phyloP scores from a whole-genome alignment of 2,329 filamentous ascomycete species.

The Lanzia echinophila region DNA sequence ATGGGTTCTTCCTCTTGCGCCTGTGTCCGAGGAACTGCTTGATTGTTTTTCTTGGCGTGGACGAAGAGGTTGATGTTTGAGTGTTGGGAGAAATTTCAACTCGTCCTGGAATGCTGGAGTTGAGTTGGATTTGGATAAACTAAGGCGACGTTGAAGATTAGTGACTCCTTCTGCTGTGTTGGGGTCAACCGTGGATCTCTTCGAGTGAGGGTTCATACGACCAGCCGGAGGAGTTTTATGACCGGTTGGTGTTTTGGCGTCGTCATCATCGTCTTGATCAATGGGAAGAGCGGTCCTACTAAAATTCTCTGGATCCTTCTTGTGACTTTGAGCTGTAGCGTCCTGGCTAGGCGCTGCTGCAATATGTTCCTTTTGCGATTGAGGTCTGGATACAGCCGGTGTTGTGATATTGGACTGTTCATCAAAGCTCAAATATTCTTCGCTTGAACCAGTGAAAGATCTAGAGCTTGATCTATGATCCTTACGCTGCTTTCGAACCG shows the following conservation, averaged over 20 bases:
- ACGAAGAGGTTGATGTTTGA: constrained; percentile 35
- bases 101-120: constrained; percentile 14
- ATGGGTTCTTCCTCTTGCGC: not conserved
- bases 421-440: constrained; percentile 24
- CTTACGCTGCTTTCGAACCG: not conserved
- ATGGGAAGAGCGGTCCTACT: not conserved
- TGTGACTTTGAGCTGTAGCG: not conserved
- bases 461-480: constrained; percentile 11
- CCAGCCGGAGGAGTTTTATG: not conserved
- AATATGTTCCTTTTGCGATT: constrained; percentile 18
- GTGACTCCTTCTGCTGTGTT: constrained; percentile 5
- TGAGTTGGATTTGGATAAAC: constrained; percentile 19
- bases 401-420: constrained; percentile 26
- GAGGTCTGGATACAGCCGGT: constrained; percentile 23
- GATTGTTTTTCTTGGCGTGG: constrained; percentile 21
- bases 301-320: not conserved
- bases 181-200: constrained; percentile 11
- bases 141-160: constrained; percentile 7
- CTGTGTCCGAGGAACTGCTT: constrained; percentile 9
- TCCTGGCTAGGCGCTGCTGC: not conserved
- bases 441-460: constrained; percentile 24
- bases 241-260: not conserved
- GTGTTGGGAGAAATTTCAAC: constrained; percentile 33
- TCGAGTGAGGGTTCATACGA: not conserved
- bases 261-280: not conserved